A percentile compares a stretch with the other conserved stretches of the same genome.
Conservation (phyloP, 139 green algal species). For the Chlamydomonas sp. region DNA sequence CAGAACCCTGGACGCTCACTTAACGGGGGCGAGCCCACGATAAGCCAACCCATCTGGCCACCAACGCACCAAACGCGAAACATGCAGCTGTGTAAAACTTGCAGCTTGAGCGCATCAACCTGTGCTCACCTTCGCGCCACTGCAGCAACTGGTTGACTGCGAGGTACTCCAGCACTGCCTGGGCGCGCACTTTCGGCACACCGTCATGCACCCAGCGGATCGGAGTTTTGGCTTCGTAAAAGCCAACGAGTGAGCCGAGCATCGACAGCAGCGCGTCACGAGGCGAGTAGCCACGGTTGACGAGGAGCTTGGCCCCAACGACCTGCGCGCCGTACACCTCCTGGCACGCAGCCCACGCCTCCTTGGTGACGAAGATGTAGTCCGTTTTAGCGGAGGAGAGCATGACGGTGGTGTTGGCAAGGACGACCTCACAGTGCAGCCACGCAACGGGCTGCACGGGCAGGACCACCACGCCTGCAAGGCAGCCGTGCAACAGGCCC, state of each 20-base stretch:
- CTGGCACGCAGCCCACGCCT: neutral
- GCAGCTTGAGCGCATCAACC: neutral
- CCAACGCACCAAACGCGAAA: neutral
- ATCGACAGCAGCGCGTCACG: neutral
- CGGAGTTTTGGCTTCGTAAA: conserved; percentile 7
- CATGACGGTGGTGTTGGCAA: neutral
- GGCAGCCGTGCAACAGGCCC: too few relatives aligned
- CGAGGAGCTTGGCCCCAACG: neutral
- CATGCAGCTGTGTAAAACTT: neutral
- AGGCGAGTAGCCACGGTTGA: neutral
- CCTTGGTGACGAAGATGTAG: conserved; percentile 2
- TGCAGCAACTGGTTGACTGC: conserved; percentile 2
- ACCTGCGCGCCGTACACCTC: neutral
- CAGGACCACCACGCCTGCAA: neutral
- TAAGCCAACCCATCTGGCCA: too few relatives aligned
- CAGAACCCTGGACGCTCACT: too few relatives aligned
- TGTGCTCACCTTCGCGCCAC: neutral
- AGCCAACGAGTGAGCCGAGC: neutral
- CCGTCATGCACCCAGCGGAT: neutral
- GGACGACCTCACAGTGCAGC: neutral
- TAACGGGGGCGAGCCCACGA: too few relatives aligned
- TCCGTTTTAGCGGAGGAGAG: neutral
- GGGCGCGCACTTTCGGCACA: neutral
- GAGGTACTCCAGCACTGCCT: conserved; percentile 1
- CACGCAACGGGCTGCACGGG: conserved; percentile 2